Conservation (phyloP, 106 monocot species). For the Dioscorea alata region DNA sequence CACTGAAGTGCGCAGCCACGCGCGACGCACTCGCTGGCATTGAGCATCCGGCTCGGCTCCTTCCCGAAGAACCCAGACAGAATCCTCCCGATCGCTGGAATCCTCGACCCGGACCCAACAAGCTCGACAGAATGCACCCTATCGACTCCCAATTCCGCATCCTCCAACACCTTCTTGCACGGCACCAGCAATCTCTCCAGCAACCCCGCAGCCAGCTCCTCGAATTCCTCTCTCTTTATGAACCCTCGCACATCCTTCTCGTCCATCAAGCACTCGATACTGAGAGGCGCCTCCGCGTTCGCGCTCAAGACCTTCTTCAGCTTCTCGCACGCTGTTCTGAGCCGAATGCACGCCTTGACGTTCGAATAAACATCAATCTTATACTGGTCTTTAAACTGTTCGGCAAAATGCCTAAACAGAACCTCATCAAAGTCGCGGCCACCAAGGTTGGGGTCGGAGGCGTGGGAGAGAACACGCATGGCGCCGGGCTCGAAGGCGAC, state of each 20-base stretch:
- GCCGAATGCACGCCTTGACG: constrained; percentile 46
- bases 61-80: constrained; percentile 50
- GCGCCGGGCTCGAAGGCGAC: constrained; percentile 36
- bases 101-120: constrained; percentile 86
- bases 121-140: constrained; percentile 71
- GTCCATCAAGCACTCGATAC: constrained; percentile 95
- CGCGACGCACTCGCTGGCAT: constrained; percentile 81
- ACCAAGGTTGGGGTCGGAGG: constrained; percentile 56
- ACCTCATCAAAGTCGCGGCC: constrained; percentile 92
- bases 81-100: constrained; percentile 54
- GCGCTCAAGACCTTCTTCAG: constrained; percentile 91
- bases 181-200: constrained; percentile 57
- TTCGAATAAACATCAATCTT: constrained; percentile 60
- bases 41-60: constrained; percentile 59
- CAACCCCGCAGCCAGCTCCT: constrained; percentile 57
- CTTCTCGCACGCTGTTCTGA: constrained; percentile 76
- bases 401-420: constrained; percentile 54
- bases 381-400: constrained; percentile 56
- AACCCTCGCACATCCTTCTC: constrained; percentile 89
- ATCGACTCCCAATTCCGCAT: constrained; percentile 36
- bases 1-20: constrained; percentile 76
- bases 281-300: constrained; percentile 58
- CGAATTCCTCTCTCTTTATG: constrained; percentile 87
- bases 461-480: constrained; percentile 66
- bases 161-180: constrained; percentile 48